Evolutionary conservation across 108 stramenopile species (phyloP), one percentile per base, ranked within the genome.

Genomic region (Nitzschia sp.): DNA sequence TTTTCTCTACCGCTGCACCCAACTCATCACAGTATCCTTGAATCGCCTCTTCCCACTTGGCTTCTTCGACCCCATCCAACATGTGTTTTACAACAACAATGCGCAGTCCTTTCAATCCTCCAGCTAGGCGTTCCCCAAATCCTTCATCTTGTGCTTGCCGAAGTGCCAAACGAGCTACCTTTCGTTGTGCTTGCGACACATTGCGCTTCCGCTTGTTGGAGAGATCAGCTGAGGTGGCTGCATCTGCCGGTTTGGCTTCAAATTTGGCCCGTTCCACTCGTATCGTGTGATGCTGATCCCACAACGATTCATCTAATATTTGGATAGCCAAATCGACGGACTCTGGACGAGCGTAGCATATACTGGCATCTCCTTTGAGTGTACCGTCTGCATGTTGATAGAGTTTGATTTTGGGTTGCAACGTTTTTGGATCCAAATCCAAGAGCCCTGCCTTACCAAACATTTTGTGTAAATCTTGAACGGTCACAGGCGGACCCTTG

Each of bases 1-100:
- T 93, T 67, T 98, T 98, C 61, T 96, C 94, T 0, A 98, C 86
- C 8, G 78, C 62, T 15, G 92, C 95, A 40, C 84, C 85, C 34
- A 85, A 71, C 44, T 72, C 41, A 17, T 84, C 69, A 40, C 92
- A 93, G 72, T 88, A 80, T 6, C 63, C 54, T 54, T 72, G 79
- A 25, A 93, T 70, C 25, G 74, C 77, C 22, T 63, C 46, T 67
- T 96, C 94, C 46, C 96, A 59, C 44, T 77, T 63, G 12, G 70
- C 67, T 37, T 88, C 80, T 43, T 82, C 80, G 0, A 62, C 62
- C 10, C 83, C 81, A 51, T 80, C 67, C 70, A 97, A 90, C 84
- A 97, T 78, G 79, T 93, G 80, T 82, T 90, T 89, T 2, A 98
- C 55, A 11, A 98, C 95, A 55, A 97, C 84, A 62, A 98, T 98